Evolutionary conservation across 306 rosid genomes (phyloP), one percentile per base, ranked within the genome.

Genomic region (Macrotyloma uniflorum): DNA sequence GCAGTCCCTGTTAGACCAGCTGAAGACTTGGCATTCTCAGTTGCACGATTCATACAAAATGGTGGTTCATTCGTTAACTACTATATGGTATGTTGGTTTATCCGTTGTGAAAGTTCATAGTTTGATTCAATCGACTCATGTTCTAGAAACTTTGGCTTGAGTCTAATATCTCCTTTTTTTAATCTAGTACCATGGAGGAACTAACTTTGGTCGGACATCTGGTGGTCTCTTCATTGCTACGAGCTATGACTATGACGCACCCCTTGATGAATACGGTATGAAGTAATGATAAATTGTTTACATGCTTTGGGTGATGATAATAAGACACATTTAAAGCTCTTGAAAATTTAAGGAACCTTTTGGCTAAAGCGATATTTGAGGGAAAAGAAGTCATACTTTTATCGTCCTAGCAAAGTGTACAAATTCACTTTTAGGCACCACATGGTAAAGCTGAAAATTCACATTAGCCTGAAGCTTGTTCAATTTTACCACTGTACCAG

Each of bases 171-270:
- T 50, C 20, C 2, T 11, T 26, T 51, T 35, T 61, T 30, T 59
- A 20, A 80, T 82, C 62, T 45, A 96, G 99, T 96, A 91, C 64
- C 99, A 96, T 75, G 99, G 99, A 64, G 99, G 99, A 89, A 96
- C 99, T 20, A 96, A 96, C 78, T 96, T 96, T 72, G 99, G 99
- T 53, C 86, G 91, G 8, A 93, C 96, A 6, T 83, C 99, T 1
- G 80, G 91, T 19, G 99, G 99, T 8, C 99, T 87, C 58, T 96
- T 96, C 86, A 89, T 93, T 54, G 90, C 98, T 6, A 96, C 98
- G 16, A 96, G 98, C 87, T 96, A 96, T 28, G 99, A 96, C 72
- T 96, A 96, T 22, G 98, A 96, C 77, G 98, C 99, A 47, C 99
- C 99, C 11, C 46, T 96, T 7, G 99, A 96, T 53, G 98, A 96